A percentile compares a stretch with the other conserved stretches of the same genome.
These are phyloP conservation scores for Talaromyces sp. DNA, from an alignment of 2,329 filamentous ascomycete genomes.

Conservation along the genomic window DNA sequence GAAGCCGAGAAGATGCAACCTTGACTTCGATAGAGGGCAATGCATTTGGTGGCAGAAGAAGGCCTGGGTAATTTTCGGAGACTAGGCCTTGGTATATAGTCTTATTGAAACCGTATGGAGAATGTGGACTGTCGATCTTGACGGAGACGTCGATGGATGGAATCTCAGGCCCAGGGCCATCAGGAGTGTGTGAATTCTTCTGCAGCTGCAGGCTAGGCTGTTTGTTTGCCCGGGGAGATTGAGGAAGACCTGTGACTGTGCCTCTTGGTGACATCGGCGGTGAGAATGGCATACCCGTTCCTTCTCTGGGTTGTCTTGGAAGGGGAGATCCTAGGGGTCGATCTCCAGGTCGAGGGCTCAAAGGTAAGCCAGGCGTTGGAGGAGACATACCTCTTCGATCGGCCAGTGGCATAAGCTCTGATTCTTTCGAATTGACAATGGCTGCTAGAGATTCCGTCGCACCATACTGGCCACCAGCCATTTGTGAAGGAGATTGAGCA, in stretches of 20 bases:
- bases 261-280: conserved; percentile 67
- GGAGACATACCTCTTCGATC: conserved; percentile 43
- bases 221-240: conserved; percentile 71
- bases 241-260: conserved; percentile 53
- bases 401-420: conserved; percentile 27
- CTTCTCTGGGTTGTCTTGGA: conserved; percentile 56
- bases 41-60: conserved; percentile 83
- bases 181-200: conserved; percentile 21
- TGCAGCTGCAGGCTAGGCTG: conserved; percentile 57
- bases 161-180: conserved; percentile 25
- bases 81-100: conserved; percentile 73
- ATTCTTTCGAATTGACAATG: conserved; percentile 31
- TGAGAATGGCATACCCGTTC: conserved; percentile 53
- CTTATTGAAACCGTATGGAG: conserved; percentile 33
- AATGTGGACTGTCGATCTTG: conserved; percentile 36
- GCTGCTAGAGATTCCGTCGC: conserved; percentile 33
- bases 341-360: conserved; percentile 61
- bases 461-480: conserved; percentile 25
- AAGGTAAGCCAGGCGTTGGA: conserved; percentile 61
- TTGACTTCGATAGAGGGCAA: conserved; percentile 80
- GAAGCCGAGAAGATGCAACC: conserved; percentile 92
- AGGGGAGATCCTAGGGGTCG: conserved; percentile 60
- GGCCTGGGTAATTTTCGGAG: conserved; percentile 80
- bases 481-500: conserved; percentile 30
- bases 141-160: conserved; percentile 41